Evolutionary conservation across 371 early-diverging fungal species (phyloP).

Genomic region (Smittium culicis): DNA sequence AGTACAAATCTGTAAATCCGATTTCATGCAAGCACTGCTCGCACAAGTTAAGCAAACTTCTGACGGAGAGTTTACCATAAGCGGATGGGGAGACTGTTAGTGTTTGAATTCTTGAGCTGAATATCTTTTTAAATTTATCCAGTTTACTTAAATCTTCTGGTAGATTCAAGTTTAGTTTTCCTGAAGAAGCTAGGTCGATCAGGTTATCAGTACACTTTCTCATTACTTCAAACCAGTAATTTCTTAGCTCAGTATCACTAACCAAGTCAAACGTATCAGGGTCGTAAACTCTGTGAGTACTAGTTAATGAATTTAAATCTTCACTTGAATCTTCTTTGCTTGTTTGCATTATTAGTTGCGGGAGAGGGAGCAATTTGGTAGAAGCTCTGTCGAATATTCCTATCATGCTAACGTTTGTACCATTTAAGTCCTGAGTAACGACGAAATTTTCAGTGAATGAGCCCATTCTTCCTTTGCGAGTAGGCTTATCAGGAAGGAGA

Average conservation of each 20-base stretch:
- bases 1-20: slow-evolving; percentile 51
- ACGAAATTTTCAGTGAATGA: slow-evolving; percentile 67
- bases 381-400: slow-evolving; percentile 44
- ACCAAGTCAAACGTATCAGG: slow-evolving; percentile 49
- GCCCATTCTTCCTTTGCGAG: slow-evolving; percentile 30
- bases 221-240: slow-evolving; percentile 49
- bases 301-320: background rate
- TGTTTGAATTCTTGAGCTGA: slow-evolving; percentile 38
- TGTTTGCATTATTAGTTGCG: slow-evolving; percentile 29
- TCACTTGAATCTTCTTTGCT: background rate
- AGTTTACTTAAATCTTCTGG: slow-evolving; percentile 13
- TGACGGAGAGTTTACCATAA: slow-evolving; percentile 48
- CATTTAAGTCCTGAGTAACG: slow-evolving; percentile 34
- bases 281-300: slow-evolving; percentile 28
- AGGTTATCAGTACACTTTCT: slow-evolving; percentile 41
- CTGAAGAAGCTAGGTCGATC: slow-evolving; percentile 38
- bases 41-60: slow-evolving; percentile 48
- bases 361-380: slow-evolving; percentile 33
- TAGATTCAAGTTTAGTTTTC: slow-evolving; percentile 19
- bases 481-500: slow-evolving; percentile 22
- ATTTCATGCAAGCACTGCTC: slow-evolving; percentile 62
- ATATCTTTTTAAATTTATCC: slow-evolving; percentile 32
- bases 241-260: slow-evolving; percentile 33
- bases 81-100: slow-evolving; percentile 41
- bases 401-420: slow-evolving; percentile 32